Conservation (phyloP, 1,139 yeast species). For the Debaryomycetaceae sp. region DNA sequence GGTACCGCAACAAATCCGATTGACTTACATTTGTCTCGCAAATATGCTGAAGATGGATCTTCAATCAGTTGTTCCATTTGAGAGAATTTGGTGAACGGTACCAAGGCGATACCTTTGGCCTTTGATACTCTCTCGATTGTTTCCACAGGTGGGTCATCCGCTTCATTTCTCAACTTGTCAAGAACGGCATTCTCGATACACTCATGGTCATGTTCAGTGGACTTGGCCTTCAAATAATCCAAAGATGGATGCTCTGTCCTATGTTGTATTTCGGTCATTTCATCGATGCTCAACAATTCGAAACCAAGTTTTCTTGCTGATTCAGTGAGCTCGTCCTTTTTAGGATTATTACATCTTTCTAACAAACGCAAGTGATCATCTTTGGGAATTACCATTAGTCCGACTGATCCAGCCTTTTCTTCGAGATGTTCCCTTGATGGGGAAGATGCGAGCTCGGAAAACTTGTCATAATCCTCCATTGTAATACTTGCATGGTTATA, state of each 20-base stretch:
- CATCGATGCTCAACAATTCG: too few relatives aligned
- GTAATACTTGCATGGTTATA: slow-evolving; percentile 17
- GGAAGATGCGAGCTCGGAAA: slow-evolving; percentile 5
- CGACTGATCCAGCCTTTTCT: slow-evolving; percentile 29
- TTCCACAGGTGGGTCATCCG: slow-evolving; percentile 13
- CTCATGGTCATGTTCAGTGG: too few relatives aligned
- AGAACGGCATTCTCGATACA: slow-evolving; percentile 1
- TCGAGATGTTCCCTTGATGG: slow-evolving; percentile 36
- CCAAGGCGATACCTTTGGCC: too few relatives aligned
- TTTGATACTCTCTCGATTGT: slow-evolving; percentile 12
- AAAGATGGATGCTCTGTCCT: slow-evolving; percentile 15
- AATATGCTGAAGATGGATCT: slow-evolving; percentile 20
- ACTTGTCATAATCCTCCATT: slow-evolving; percentile 14
- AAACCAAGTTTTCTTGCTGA: too few relatives aligned
- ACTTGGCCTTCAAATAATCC: slow-evolving; percentile 15
- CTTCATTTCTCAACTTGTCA: slow-evolving; percentile 12
- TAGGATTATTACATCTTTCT: slow-evolving; percentile 4
- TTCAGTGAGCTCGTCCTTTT: not conserved
- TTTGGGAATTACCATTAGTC: slow-evolving; percentile 29
- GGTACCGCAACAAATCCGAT: slow-evolving; percentile 17
- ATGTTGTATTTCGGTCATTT: too few relatives aligned
- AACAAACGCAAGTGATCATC: slow-evolving; percentile 16
- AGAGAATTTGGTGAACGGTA: too few relatives aligned
- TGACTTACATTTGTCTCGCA: slow-evolving; percentile 15
- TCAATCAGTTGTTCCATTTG: slow-evolving; percentile 4